A percentile compares a stretch with the other conserved stretches of the same genome.
These are phyloP conservation scores for Phaeosphaeria sp. DNA, from an alignment of 2,329 filamentous ascomycete genomes.

Conservation along the genomic window DNA sequence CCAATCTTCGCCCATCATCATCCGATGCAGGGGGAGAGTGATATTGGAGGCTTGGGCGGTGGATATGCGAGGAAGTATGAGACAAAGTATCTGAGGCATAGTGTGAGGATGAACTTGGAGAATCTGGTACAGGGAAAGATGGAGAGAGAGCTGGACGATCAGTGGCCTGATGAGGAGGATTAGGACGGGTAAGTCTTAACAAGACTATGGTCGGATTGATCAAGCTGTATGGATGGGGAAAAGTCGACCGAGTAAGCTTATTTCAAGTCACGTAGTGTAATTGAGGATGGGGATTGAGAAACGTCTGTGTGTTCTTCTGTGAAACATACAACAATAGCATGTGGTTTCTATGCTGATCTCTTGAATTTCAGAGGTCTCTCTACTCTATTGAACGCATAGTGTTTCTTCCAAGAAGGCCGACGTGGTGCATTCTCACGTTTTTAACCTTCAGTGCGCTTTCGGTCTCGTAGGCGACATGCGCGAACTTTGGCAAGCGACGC, in stretches of 20 bases:
- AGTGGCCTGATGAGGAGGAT: slow-evolving; percentile 33
- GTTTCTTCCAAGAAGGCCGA: neutral
- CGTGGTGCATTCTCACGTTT: no score
- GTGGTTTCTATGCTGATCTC: neutral
- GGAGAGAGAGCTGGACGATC: slow-evolving; percentile 31
- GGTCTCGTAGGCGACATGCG: no score
- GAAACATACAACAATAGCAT: neutral
- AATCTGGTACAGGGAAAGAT: slow-evolving; percentile 25
- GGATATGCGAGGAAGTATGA: slow-evolving; percentile 39
- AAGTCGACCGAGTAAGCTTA: neutral
- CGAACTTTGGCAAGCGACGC: neutral
- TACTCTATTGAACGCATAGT: neutral
- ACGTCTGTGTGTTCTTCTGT: neutral
- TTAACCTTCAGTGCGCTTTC: no score
- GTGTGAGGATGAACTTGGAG: slow-evolving; percentile 42
- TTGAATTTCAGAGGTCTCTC: neutral
- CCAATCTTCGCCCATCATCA: slow-evolving; percentile 41
- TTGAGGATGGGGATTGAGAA: neutral
- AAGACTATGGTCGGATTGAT: neutral
- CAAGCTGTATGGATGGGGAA: neutral
- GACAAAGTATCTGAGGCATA: slow-evolving; percentile 40
- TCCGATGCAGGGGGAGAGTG: slow-evolving; percentile 36
- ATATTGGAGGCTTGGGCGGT: slow-evolving; percentile 39
- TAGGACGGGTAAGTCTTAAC: neutral
- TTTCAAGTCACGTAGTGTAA: neutral